Evolutionary conservation across 179 eudicot species (phyloP).

Genomic region (Corrigiola litoralis): DNA sequence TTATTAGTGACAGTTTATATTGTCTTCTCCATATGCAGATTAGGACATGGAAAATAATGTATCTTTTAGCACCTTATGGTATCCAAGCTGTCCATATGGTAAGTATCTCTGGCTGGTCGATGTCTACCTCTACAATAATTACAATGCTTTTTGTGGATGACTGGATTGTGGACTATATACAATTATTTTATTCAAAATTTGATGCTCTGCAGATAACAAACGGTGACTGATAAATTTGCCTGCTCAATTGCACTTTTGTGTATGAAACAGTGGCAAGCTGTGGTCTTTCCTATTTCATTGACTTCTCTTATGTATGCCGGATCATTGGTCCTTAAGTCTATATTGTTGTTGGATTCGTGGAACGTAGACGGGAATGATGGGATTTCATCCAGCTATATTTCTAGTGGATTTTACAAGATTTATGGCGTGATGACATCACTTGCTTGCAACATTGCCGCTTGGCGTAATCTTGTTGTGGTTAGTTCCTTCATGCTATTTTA

Average conservation of each 20-base stretch:
- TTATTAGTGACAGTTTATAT: background rate
- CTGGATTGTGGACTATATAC: conserved; percentile 8
- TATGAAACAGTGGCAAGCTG: conserved; percentile 85
- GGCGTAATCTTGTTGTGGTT: conserved; percentile 94
- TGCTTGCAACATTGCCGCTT: conserved; percentile 46
- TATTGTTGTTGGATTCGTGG: conserved; percentile 38
- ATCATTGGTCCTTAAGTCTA: conserved; percentile 50
- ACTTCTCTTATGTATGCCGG: conserved; percentile 86
- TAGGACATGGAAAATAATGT: conserved; percentile 36
- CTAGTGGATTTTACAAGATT: conserved; percentile 20
- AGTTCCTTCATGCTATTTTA: conserved; percentile 23
- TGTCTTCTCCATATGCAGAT: conserved; percentile 26
- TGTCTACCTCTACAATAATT: background rate
- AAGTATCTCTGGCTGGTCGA: conserved; percentile 28
- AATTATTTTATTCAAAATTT: conserved; percentile 23
- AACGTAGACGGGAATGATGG: conserved; percentile 30
- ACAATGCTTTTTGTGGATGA: background rate
- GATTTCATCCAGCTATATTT: conserved; percentile 18
- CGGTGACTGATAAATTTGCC: conserved; percentile 45
- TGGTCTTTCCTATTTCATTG: conserved; percentile 60
- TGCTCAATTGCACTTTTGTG: conserved; percentile 60
- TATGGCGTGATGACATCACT: conserved; percentile 30
- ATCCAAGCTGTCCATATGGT: conserved; percentile 64
- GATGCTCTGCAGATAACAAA: conserved; percentile 47
- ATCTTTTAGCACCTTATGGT: conserved; percentile 49